phyloP scores from a whole-genome alignment of 163 green algal species.

The Chlamydomonas reinhardtii region DNA sequence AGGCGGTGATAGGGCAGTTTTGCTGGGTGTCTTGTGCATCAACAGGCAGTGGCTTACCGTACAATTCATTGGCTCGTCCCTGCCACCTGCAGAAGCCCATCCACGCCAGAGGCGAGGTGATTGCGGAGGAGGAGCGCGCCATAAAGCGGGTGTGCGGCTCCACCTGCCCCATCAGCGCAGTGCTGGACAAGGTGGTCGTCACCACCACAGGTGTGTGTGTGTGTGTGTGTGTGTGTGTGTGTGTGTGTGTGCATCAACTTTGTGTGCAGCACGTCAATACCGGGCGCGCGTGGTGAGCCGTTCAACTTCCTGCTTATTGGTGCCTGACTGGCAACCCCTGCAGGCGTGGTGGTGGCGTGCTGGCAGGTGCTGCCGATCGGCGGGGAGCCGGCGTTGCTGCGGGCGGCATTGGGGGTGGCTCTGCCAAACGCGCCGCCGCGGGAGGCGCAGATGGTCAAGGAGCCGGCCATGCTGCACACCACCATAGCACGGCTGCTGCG shows the following conservation, averaged over 20 bases:
- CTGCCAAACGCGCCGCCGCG: conserved; percentile 66
- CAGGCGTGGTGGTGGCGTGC: conserved; percentile 73
- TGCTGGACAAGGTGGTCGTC: conserved; percentile 72
- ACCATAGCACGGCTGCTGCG: conserved; percentile 75
- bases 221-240: background rate
- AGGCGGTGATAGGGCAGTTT: too few relatives aligned
- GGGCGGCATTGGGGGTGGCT: conserved; percentile 52
- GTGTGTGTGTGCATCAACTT: too few relatives aligned
- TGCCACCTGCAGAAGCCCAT: conserved; percentile 63
- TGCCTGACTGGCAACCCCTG: background rate
- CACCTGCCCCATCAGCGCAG: conserved; percentile 71
- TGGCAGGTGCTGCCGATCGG: conserved; percentile 68
- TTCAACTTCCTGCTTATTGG: too few relatives aligned
- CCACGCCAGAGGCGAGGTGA: conserved; percentile 44
- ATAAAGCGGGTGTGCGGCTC: conserved; percentile 58
- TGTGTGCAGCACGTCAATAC: background rate
- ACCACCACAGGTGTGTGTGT: conserved; percentile 49
- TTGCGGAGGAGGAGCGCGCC: conserved; percentile 57
- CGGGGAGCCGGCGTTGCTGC: conserved; percentile 63
- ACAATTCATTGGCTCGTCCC: too few relatives aligned
- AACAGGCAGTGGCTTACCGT: too few relatives aligned
- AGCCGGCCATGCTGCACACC: conserved; percentile 78
- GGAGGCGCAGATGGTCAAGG: conserved; percentile 65
- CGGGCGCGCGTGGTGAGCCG: too few relatives aligned
- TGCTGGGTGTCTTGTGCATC: too few relatives aligned